phyloP scores from a whole-genome alignment of 2,329 filamentous ascomycete genomes.

The Fusarium nelsonii region DNA sequence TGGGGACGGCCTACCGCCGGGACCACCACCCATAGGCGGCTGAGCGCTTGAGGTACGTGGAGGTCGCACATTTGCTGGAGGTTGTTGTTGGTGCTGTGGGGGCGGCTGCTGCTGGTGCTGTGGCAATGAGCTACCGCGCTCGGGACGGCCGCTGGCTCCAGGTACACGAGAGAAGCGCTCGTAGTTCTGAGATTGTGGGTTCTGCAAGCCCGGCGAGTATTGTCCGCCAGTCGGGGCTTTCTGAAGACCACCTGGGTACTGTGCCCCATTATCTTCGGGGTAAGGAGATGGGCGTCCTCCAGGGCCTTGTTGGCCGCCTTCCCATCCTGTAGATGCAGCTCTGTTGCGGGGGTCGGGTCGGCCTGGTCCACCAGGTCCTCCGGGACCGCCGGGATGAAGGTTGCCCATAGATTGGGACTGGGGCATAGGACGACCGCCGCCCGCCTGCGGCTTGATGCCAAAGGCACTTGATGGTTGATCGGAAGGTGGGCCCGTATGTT shows the following conservation, averaged over 20 bases:
- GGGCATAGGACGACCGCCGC: conserved; percentile 53
- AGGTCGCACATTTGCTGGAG: conserved; percentile 28
- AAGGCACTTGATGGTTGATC: conserved; percentile 66
- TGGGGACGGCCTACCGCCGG: conserved; percentile 43
- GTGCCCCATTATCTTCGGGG: conserved; percentile 43
- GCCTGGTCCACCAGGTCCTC: conserved; percentile 52
- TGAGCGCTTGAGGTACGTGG: conserved; percentile 45
- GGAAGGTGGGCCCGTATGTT: conserved; percentile 62
- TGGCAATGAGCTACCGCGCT: conserved; percentile 53
- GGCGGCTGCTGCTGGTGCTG: conserved; percentile 27
- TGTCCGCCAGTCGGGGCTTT: conserved; percentile 45
- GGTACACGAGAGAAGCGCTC: conserved; percentile 52
- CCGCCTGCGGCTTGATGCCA: conserved; percentile 63
- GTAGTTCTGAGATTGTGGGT: conserved; percentile 43
- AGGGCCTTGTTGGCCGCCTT: conserved; percentile 47
- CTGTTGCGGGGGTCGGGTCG: conserved; percentile 57
- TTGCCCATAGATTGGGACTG: conserved; percentile 61
- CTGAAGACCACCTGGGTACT: conserved; percentile 49
- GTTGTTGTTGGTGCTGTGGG: conserved; percentile 37
- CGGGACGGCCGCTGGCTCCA: conserved; percentile 49
- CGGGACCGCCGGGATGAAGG: conserved; percentile 58
- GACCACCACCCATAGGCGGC: conserved; percentile 39
- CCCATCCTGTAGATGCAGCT: conserved; percentile 60
- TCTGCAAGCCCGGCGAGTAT: conserved; percentile 39
- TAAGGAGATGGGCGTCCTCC: conserved; percentile 45